phyloP scores from a whole-genome alignment of 2,329 filamentous ascomycete genomes.

The Dactylellina sp. region DNA sequence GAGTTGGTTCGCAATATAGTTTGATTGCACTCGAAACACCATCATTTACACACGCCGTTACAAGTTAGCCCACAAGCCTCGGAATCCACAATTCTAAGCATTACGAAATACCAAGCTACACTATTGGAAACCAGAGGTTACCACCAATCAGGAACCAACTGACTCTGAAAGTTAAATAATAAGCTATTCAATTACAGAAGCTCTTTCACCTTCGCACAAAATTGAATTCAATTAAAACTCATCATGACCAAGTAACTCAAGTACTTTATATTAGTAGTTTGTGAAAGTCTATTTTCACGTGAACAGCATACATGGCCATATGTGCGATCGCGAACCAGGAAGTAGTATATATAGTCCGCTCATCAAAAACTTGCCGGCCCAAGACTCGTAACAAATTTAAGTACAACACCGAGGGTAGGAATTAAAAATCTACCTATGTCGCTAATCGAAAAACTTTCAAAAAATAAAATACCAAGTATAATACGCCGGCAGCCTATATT shows the following conservation, averaged over 20 bases:
- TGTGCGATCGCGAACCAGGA: no score
- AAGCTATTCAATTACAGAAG: no score
- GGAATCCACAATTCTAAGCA: not conserved
- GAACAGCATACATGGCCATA: no score
- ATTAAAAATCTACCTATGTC: not conserved
- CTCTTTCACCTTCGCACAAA: no score
- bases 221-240: no score
- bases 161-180: no score
- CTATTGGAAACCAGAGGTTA: not conserved
- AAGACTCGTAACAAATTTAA: not conserved
- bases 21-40: not conserved
- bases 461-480: not conserved
- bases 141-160: no score
- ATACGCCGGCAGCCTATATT: conserved; percentile 8
- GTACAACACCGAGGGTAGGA: not conserved
- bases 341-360: no score
- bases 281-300: no score
- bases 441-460: conserved; percentile 17
- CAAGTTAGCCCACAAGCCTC: conserved; percentile 4
- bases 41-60: conserved; percentile 5
- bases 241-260: no score
- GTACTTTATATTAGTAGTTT: no score
- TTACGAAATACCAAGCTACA: not conserved
- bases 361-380: no score
- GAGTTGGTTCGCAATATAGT: not conserved